Base-by-base conservation (phyloP, 441 rosid species). In the Eruca vesicaria region DNA sequence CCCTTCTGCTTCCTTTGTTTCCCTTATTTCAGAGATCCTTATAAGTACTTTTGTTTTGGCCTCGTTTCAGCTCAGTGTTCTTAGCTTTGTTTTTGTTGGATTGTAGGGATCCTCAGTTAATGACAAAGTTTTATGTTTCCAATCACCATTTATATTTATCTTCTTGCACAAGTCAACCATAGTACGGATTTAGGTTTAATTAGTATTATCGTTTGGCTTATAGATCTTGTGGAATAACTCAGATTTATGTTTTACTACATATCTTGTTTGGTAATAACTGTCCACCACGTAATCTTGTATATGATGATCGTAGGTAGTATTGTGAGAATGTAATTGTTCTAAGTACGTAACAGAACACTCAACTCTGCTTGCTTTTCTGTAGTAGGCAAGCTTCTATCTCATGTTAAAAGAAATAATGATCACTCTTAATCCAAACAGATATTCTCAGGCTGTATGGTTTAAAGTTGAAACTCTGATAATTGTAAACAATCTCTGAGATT, bases 21-120 rank as follows among this genome's bases (percentile, higher is more conserved):
- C 23, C 7, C 4, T 23, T 14, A n/a, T 23, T 26, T 69, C 71
- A 28, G 18, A 53, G 26, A 35, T 26, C 20, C 16, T 56, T 6
- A 6, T 15, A 52, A 78, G 71, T 78, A 68, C 74, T 66, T 16
- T 56, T 50, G 68, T 77, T n/a, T 56, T 31, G 35, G 28, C 11
- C n/a, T 64, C 7, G 14, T 62, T 78, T 78, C 64, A 32, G 36
- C 56, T n/a, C 18, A 60, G 20, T 43, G 45, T 68, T 63, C 28
- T 14, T 3, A 18, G 59, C 59, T 66, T 64, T 10, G 67, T 57
- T 45, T 63, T 56, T 71, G 63, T 57, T 31, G 66, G 73, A 61
- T 72, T 72, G 36, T 78, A 38, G 55, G 45, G 50, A 78, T 73
- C 70, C 15, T 78, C 48, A 9, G 14, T 48, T 26, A 73, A 57